A percentile compares a stretch with the other conserved stretches of the same genome.
These are phyloP conservation scores for Backusella tarrabulga DNA, from an alignment of 192 early-diverging fungal species.

Conservation along the genomic window DNA sequence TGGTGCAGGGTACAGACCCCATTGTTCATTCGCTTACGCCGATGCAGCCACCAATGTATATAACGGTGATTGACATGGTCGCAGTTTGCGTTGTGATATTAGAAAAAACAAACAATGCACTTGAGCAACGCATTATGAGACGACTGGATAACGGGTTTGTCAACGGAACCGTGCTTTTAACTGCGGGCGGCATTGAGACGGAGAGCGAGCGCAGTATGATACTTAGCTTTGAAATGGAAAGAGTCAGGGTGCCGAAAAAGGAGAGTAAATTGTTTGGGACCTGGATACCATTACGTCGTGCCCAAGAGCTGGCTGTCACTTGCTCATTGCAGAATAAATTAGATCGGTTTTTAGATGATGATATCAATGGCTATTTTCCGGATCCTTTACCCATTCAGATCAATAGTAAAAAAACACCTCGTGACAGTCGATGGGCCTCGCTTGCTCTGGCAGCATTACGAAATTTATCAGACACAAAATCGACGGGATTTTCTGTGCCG, in stretches of 20 bases:
- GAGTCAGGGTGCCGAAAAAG: conserved; percentile 71
- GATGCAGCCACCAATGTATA: conserved; percentile 42
- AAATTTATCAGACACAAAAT: conserved; percentile 1
- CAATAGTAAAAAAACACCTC: conserved; percentile 15
- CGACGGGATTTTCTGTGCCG: conserved; percentile 1
- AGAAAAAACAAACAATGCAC: conserved; percentile 32
- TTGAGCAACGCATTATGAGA: conserved; percentile 68
- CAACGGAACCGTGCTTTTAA: conserved; percentile 80
- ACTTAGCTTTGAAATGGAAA: conserved; percentile 79
- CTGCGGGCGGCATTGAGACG: conserved; percentile 84
- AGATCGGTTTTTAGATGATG: conserved; percentile 75
- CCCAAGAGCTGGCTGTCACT: conserved; percentile 77
- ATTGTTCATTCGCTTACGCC: conserved; percentile 13
- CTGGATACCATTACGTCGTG: conserved; percentile 90
- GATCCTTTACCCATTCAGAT: conserved; percentile 54
- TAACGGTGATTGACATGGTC: conserved; percentile 53
- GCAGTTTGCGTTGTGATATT: conserved; percentile 46
- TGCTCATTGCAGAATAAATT: conserved; percentile 76
- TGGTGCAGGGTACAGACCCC: neutral
- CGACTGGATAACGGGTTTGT: conserved; percentile 83
- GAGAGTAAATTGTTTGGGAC: conserved; percentile 78
- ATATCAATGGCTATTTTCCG: conserved; percentile 64
- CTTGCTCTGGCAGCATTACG: conserved; percentile 28
- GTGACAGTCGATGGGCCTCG: conserved; percentile 19
- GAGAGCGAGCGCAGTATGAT: conserved; percentile 84